These are phyloP conservation scores for Dictyostelium citrinum DNA, from an alignment of 78 protist species.

Conservation along the genomic window DNA sequence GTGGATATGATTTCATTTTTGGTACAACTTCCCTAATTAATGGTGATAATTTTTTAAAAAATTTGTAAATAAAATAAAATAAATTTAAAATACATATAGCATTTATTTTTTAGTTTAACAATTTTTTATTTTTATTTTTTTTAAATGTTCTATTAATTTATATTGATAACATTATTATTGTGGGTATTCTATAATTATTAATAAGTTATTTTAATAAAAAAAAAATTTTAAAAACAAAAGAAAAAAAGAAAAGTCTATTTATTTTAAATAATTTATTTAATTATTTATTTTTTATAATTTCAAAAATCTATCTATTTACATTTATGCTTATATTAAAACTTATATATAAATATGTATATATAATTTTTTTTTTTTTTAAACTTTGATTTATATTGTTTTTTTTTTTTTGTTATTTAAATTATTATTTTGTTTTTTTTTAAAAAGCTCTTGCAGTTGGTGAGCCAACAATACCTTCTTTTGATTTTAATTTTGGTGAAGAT, in stretches of 20 bases:
- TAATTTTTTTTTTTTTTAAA: background rate
- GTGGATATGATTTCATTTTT: background rate
- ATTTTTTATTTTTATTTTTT: too few relatives aligned
- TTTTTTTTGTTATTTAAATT: background rate
- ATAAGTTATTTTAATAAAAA: too few relatives aligned
- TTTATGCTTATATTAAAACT: background rate
- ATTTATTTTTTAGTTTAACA: too few relatives aligned
- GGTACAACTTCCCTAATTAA: background rate
- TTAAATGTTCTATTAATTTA: too few relatives aligned
- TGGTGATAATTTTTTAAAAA: conserved; percentile 13
- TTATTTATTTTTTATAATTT: background rate
- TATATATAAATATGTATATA: background rate
- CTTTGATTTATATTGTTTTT: too few relatives aligned
- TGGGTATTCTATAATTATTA: too few relatives aligned
- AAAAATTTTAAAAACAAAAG: too few relatives aligned
- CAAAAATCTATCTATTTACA: background rate
- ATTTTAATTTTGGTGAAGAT: background rate
- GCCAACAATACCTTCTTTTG: background rate
- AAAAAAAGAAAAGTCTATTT: too few relatives aligned
- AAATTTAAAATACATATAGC: too few relatives aligned
- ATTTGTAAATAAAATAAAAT: background rate
- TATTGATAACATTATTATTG: too few relatives aligned
- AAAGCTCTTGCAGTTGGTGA: conserved; percentile 1
- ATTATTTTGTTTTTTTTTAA: background rate
- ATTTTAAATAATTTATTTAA: background rate